Conservation (phyloP, 495 filamentous ascomycete species). For the Talaromyces thailandensis region DNA sequence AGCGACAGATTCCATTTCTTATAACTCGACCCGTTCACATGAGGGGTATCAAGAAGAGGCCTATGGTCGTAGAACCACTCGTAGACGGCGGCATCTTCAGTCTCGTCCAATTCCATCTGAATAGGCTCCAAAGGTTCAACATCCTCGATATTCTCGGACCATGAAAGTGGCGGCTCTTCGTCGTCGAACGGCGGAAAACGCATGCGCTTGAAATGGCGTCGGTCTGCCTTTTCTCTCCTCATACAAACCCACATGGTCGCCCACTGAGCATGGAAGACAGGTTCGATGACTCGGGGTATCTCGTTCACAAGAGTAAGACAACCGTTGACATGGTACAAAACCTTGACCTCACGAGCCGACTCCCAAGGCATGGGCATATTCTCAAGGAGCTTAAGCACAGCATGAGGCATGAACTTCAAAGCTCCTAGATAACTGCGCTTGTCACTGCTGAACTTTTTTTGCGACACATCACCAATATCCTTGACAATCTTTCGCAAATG, state of each 20-base stretch:
- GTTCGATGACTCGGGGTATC: conserved; percentile 92
- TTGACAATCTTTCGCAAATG: conserved; percentile 97
- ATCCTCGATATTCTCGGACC: conserved; percentile 98
- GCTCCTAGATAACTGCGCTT: conserved; percentile 97
- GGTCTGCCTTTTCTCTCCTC: conserved; percentile 94
- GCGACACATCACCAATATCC: conserved; percentile 98
- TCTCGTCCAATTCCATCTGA: conserved; percentile 96
- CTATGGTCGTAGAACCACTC: conserved; percentile 99
- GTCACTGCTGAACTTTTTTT: conserved; percentile 98
- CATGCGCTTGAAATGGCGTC: conserved; percentile 97
- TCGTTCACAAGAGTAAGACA: conserved; percentile 97
- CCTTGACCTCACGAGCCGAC: conserved; percentile 88
- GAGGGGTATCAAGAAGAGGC: conserved; percentile 81
- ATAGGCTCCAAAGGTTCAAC: conserved; percentile 97
- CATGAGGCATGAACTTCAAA: conserved; percentile 99
- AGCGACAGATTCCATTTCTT: conserved; percentile 91
- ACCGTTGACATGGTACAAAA: conserved; percentile 96
- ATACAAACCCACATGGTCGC: conserved; percentile 99
- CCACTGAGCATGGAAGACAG: conserved; percentile 98
- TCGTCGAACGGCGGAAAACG: conserved; percentile 98
- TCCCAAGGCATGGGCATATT: conserved; percentile 99
- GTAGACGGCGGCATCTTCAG: conserved; percentile 83
- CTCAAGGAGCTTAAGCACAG: conserved; percentile 96
- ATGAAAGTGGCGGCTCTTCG: conserved; percentile 93
- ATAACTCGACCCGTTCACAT: conserved; percentile 96